phyloP scores from a whole-genome alignment of 2,329 filamentous ascomycete species.

The Trichophyton equinum region DNA sequence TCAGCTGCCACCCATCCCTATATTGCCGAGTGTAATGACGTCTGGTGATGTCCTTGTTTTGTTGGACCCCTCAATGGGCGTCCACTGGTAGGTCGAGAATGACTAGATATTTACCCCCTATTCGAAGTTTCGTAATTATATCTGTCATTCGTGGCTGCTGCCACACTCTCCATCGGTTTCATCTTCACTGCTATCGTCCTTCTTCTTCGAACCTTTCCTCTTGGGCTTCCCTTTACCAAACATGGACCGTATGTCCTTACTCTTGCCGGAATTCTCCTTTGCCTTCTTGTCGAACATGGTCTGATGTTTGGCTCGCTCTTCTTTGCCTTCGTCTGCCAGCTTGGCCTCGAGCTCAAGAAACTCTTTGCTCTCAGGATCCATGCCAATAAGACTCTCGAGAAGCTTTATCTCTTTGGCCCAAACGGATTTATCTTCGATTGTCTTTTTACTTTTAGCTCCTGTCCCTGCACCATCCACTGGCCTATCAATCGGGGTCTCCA shows the following conservation, averaged over 20 bases:
- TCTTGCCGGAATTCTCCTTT: slow-evolving; percentile 35
- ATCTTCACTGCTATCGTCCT: slow-evolving; percentile 10
- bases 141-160: not conserved
- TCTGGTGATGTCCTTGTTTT: too few relatives aligned
- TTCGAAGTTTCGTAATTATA: too few relatives aligned
- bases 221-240: slow-evolving; percentile 26
- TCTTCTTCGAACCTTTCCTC: slow-evolving; percentile 17
- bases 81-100: too few relatives aligned
- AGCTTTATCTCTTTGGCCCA: slow-evolving; percentile 95
- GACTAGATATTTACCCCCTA: too few relatives aligned
- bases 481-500: slow-evolving; percentile 87
- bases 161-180: not conserved
- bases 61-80: too few relatives aligned
- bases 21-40: too few relatives aligned
- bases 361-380: slow-evolving; percentile 62
- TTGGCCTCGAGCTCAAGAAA: slow-evolving; percentile 55
- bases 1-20: too few relatives aligned
- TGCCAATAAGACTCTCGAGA: slow-evolving; percentile 73
- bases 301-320: slow-evolving; percentile 62
- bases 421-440: slow-evolving; percentile 62
- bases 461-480: slow-evolving; percentile 34
- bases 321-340: slow-evolving; percentile 54
- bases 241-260: slow-evolving; percentile 30
- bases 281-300: slow-evolving; percentile 68
- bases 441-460: slow-evolving; percentile 14